These are phyloP conservation scores for Phyllachora maydis DNA, from an alignment of 2,329 filamentous ascomycete species.

Conservation along the genomic window DNA sequence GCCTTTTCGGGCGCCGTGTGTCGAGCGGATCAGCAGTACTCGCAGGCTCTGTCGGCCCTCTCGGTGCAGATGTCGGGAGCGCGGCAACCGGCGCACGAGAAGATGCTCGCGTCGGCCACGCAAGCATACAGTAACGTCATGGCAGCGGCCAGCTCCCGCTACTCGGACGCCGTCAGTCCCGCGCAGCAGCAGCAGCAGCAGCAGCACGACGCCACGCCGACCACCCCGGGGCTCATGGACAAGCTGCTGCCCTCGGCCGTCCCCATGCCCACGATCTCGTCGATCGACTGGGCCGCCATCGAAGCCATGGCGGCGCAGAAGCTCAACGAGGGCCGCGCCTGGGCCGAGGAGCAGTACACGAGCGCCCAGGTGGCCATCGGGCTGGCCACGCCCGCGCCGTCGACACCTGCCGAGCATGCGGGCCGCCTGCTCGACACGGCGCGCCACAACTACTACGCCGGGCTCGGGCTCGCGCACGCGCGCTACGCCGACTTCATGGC, in stretches of 20 bases:
- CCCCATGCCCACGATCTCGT: conserved; percentile 10
- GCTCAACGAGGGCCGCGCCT: conserved; percentile 47
- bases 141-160: conserved; percentile 35
- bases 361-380: conserved; percentile 46
- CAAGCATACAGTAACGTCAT: conserved; percentile 47
- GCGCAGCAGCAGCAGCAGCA: conserved; percentile 28
- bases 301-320: conserved; percentile 49
- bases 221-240: conserved; percentile 6
- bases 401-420: conserved; percentile 20
- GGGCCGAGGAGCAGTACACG: conserved; percentile 51
- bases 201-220: conserved; percentile 16
- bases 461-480: conserved; percentile 57
- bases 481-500: conserved; percentile 57
- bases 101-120: conserved; percentile 48
- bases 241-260: conserved; percentile 10
- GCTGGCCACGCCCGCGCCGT: conserved; percentile 34
- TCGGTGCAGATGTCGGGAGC: conserved; percentile 48
- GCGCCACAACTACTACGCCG: conserved; percentile 52
- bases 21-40: conserved; percentile 46
- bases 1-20: conserved; percentile 46
- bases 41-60: conserved; percentile 43
- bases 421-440: conserved; percentile 42
- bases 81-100: conserved; percentile 46
- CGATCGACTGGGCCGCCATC: conserved; percentile 24
- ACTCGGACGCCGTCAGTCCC: conserved; percentile 31